Conservation (phyloP, 2,329 filamentous ascomycete genomes). For the Pestalotiopsis sp. region DNA sequence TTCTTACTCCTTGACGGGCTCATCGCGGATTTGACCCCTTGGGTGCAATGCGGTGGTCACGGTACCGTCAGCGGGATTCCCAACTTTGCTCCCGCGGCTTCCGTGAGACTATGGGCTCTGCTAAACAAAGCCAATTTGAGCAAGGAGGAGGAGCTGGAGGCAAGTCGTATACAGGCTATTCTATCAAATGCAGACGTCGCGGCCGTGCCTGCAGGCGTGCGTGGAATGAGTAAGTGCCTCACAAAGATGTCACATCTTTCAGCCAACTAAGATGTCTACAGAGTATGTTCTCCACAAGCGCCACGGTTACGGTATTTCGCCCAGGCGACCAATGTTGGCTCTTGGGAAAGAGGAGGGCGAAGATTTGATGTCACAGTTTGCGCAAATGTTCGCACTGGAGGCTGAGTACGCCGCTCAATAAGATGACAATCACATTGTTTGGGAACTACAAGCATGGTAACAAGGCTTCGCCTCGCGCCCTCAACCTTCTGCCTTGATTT, state of each 20-base stretch:
- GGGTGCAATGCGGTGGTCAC: constrained; percentile 25
- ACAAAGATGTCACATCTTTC: not conserved
- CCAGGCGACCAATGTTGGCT: constrained; percentile 20
- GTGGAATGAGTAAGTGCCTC: constrained; percentile 23
- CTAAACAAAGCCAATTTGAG: constrained; percentile 16
- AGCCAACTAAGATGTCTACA: not conserved
- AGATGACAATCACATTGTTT: not conserved
- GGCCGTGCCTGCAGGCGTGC: constrained; percentile 23
- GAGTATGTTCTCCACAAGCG: constrained; percentile 23
- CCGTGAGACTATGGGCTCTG: constrained; percentile 22
- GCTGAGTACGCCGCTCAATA: not conserved
- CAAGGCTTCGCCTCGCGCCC: not conserved
- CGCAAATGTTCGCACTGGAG: constrained; percentile 20
- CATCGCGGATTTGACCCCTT: constrained; percentile 25
- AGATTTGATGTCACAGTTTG: constrained; percentile 17
- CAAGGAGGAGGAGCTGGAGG: constrained; percentile 15
- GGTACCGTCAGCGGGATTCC: constrained; percentile 23
- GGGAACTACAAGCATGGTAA: not conserved
- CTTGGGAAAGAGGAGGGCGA: constrained; percentile 19
- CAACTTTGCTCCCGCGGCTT: constrained; percentile 24
- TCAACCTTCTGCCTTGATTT: too few relatives aligned
- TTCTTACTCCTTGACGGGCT: constrained; percentile 24
- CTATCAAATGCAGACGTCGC: constrained; percentile 22
- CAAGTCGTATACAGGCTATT: constrained; percentile 18
- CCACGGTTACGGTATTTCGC: constrained; percentile 19